These are phyloP conservation scores for Crithidia brevicula DNA, from an alignment of 208 protist species.

Conservation along the genomic window DNA sequence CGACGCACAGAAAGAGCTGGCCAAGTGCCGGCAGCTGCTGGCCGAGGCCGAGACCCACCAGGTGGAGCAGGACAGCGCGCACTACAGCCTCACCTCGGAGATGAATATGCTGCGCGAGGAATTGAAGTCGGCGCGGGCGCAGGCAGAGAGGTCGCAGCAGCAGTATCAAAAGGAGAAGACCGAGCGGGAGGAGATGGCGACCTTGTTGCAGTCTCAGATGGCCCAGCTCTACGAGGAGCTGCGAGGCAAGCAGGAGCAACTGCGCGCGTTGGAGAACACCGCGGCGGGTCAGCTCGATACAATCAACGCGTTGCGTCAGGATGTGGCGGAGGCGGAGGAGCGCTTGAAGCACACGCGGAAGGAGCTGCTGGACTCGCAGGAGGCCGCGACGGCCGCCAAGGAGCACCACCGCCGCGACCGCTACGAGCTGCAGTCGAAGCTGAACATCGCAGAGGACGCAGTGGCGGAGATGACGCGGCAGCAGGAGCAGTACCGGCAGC, in stretches of 20 bases:
- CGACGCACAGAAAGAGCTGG: conserved; percentile 57
- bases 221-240: conserved; percentile 57
- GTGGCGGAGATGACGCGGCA: conserved; percentile 29
- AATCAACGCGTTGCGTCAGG: conserved; percentile 26
- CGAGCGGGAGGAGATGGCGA: conserved; percentile 43
- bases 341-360: conserved; percentile 29
- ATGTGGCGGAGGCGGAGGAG: conserved; percentile 36
- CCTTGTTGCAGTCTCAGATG: conserved; percentile 47
- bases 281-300: conserved; percentile 40
- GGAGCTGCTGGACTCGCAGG: conserved; percentile 40
- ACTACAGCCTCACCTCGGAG: conserved; percentile 36
- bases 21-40: conserved; percentile 46
- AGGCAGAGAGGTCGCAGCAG: conserved; percentile 30
- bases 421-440: conserved; percentile 39
- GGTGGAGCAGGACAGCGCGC: conserved; percentile 36
- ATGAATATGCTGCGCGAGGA: conserved; percentile 27
- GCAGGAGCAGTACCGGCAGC: conserved; percentile 43
- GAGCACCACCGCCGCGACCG: conserved; percentile 53
- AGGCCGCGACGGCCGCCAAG: conserved; percentile 36
- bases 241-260: conserved; percentile 35
- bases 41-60: conserved; percentile 50
- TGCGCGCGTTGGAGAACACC: conserved; percentile 35
- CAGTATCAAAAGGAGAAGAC: conserved; percentile 44
- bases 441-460: conserved; percentile 47
- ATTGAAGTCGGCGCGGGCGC: conserved; percentile 30